Base-by-base conservation (phyloP, 441 rosid species). In the Euphorbia celastroides region DNA sequence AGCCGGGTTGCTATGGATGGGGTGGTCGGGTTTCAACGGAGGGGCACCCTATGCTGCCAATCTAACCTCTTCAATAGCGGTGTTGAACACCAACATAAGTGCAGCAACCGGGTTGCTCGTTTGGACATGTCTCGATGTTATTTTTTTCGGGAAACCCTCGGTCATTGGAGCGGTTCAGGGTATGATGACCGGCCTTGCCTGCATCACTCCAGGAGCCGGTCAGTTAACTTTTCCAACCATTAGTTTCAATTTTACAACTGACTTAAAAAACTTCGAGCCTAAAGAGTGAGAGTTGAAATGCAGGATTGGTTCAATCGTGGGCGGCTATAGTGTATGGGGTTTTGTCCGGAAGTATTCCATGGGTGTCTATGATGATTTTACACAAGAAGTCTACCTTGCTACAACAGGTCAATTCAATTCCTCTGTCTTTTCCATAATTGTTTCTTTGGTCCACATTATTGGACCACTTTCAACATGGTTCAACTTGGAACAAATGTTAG, bases 11-110 rank as follows among this genome's bases (percentile, higher is more conserved):
- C 61, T 91, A 10, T 91, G 96, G 97, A 81, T 88, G 92, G 97
- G 97, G 17, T 91, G 97, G 97, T 84, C 97, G 1, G 97, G 97
- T 7, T 91, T 91, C 82, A 91, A 91, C 42, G 97, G 97, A 0
- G 97, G 97, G 2, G 97, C 92, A 11, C 97, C 97, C 1, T 91
- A 87, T 65, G 93, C 96, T 0, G 97, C 96, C 13, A 81, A 84
- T 51, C 52, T 84, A 16, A 79, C 68, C 60, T 64, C 97, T 34
- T 84, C 97, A 0, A 74, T 87, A 17, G 97, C 93, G 0, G 70
- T 91, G 6, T 67, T 91, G 17, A 91, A 88, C 85, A 91, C 97
- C 1, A 87, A 91, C 52, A 69, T 91, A 20, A 77, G 84, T 0
- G 96, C 96, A 1, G 97, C 97, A 17, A 91, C 97, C 0, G 89